Base-by-base conservation (phyloP, 306 rosid genomes). In the Comarum palustre region DNA sequence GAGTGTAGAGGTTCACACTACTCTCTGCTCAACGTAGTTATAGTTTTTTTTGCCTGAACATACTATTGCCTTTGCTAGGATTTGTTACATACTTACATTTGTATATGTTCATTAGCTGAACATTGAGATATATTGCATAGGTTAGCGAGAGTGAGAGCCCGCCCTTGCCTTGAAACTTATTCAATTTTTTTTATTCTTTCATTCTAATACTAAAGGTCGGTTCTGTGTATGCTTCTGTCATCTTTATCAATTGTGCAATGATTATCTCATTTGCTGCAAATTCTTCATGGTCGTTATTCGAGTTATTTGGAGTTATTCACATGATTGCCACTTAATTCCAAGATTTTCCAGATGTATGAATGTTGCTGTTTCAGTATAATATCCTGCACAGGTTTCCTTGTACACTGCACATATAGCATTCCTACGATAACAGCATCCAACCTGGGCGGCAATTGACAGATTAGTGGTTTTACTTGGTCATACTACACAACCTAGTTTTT, bases 181-280 rank as follows among this genome's bases (percentile, higher is more conserved):
- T 68, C 29, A 68, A 10, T 17, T 45, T 60, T 54, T 22, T 60
- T 73, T 17, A 39, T 57, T 72, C 29, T 39, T 72, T 42, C 66
- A 12, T 71, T 12, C 54, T 12, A 14, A 14, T 58, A 16, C 31
- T 60, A 17, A 14, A 68, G 20, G 29, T 47, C 42, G 17, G 4
- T 45, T 68, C 6, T 68, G 2, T 47, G 9, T 54, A 19, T 7
- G 24, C 6, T 5, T 0, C 6, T 47, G 15, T 32, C 62, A 51
- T 70, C 36, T 38, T 70, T 8, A 50, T 69, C 14, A 32, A 43
- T 8, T 32, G 47, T 32, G 29, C 46, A 50, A 9, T 14, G 8
- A 20, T 31, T 8, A 63, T 6, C 11, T 55, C 2, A 55, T 2
- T 2, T 11, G 32, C 25, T 36, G 17, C 27, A 36, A 63, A 17